These are phyloP conservation scores for Tagetes patula DNA, from an alignment of 129 eudicot genomes.

Conservation along the genomic window DNA sequence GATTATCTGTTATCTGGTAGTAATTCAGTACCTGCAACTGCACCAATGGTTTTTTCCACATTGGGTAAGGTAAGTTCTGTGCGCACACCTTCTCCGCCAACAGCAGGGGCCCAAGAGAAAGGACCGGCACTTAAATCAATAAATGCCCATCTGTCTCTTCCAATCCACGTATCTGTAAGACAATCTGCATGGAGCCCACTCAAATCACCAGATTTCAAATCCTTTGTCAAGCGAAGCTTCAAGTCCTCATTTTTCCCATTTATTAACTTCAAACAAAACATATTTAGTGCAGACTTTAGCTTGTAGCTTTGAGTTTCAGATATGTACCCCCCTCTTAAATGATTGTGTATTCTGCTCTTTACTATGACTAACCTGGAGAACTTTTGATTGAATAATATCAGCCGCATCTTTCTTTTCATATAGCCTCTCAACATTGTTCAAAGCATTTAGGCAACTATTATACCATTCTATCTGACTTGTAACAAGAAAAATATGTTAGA, in stretches of 20 bases:
- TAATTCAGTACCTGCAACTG: constrained; percentile 68
- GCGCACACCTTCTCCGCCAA: constrained; percentile 99
- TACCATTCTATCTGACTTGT: constrained; percentile 86
- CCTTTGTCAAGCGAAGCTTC: constrained; percentile 60
- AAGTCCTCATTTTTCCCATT: constrained; percentile 75
- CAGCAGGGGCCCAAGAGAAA: constrained; percentile 98
- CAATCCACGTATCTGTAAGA: constrained; percentile 96
- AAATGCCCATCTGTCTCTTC: constrained; percentile 97
- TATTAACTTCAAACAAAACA: constrained; percentile 47
- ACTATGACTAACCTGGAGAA: constrained; percentile 55
- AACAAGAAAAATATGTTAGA: constrained; percentile 29
- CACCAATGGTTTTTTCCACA: constrained; percentile 88
- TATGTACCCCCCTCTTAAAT: background rate
- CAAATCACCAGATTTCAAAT: constrained; percentile 74
- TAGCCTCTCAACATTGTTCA: constrained; percentile 65
- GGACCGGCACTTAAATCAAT: constrained; percentile 94
- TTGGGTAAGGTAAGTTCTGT: constrained; percentile 88
- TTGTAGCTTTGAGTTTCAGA: background rate
- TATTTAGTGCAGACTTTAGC: constrained; percentile 13
- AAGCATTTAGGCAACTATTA: constrained; percentile 59
- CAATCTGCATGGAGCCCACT: constrained; percentile 83
- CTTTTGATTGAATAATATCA: constrained; percentile 74
- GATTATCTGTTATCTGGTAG: background rate
- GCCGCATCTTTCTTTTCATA: constrained; percentile 74
- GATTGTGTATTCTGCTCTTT: constrained; percentile 13